These are phyloP conservation scores for Diplodia mutila DNA, from an alignment of 2,329 filamentous ascomycete species.

Conservation along the genomic window DNA sequence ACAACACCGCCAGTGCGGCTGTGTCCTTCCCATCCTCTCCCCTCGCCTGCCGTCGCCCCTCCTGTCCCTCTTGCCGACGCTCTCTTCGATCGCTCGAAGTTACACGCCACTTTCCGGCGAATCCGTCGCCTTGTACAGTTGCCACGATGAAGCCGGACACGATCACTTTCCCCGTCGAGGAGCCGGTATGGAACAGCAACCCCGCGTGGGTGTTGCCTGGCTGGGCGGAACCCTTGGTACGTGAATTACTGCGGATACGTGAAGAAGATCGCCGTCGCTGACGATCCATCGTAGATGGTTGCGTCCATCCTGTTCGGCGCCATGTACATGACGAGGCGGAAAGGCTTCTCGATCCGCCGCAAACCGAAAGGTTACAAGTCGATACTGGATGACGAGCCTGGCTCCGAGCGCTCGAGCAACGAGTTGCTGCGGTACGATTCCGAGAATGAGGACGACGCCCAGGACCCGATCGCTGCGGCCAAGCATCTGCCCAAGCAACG, in stretches of 20 bases:
- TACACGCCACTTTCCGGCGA: not conserved
- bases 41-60: not conserved
- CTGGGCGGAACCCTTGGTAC: conserved; percentile 47
- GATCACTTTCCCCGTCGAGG: conserved; percentile 29
- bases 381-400: conserved; percentile 39
- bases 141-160: conserved; percentile 25
- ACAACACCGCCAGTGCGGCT: not conserved
- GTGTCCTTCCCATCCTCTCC: not conserved
- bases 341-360: conserved; percentile 48
- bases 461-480: conserved; percentile 38
- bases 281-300: conserved; percentile 47
- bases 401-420: conserved; percentile 44
- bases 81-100: not conserved
- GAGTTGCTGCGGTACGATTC: conserved; percentile 44
- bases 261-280: not conserved
- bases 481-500: conserved; percentile 56
- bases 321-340: conserved; percentile 53
- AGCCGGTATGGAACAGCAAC: conserved; percentile 45
- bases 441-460: conserved; percentile 42
- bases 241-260: conserved; percentile 25
- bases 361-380: conserved; percentile 33
- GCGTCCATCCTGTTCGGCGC: conserved; percentile 54
- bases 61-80: not conserved
- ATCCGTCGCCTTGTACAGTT: not conserved
- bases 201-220: conserved; percentile 48